A percentile compares a stretch with the other conserved stretches of the same genome.
Evolutionary conservation across 257 asterid genomes (phyloP).

Genomic region (Solanum sparsipilum): DNA sequence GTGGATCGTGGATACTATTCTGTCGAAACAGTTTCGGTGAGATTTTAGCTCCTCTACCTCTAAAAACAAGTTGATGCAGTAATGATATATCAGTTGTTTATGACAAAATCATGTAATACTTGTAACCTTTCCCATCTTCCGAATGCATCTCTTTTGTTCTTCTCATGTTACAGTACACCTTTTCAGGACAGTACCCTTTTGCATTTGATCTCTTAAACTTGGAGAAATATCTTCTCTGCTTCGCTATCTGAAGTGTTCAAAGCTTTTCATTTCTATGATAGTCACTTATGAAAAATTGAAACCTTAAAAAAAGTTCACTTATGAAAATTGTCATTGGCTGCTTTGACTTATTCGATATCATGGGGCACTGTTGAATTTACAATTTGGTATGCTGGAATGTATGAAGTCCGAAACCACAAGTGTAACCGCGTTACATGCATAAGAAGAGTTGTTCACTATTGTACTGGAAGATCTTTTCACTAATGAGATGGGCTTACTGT

Average conservation of each 20-base stretch:
- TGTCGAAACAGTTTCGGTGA: conserved; percentile 72
- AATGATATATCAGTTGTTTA: not conserved
- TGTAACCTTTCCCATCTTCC: not conserved
- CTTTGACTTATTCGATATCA: not conserved
- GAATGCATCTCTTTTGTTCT: not conserved
- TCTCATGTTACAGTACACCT: not conserved
- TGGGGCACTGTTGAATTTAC: not conserved
- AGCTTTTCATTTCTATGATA: not conserved
- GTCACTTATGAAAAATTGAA: not conserved
- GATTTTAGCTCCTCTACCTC: not conserved
- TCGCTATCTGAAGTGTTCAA: not conserved
- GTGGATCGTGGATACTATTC: conserved; percentile 89
- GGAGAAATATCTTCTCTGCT: not conserved
- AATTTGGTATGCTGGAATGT: not conserved
- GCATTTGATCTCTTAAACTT: not conserved
- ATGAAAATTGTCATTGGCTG: not conserved
- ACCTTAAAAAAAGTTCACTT: not conserved
- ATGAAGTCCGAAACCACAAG: not conserved
- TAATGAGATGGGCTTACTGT: not conserved
- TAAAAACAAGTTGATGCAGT: not conserved
- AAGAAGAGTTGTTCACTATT: not conserved
- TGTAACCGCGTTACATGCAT: not conserved
- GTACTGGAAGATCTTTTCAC: not conserved
- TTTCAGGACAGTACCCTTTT: not conserved
- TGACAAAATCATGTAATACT: not conserved